These are phyloP conservation scores for Cucumis sativus DNA, from an alignment of 306 rosid genomes.

Conservation along the genomic window DNA sequence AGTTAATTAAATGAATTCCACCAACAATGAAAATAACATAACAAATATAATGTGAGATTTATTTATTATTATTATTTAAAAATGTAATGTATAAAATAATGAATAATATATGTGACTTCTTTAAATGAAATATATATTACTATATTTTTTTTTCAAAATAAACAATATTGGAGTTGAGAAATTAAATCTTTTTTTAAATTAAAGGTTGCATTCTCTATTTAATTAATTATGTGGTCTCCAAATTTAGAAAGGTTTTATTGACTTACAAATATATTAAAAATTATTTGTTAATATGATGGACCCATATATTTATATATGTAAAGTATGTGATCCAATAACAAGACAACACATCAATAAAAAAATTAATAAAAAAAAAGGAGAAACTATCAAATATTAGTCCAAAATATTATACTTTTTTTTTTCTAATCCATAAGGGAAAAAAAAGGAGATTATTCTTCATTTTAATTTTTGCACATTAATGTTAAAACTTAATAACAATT, in stretches of 20 bases:
- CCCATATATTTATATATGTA: background rate
- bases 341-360: background rate
- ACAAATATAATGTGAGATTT: background rate
- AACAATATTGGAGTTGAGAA: background rate
- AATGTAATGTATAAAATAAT: background rate
- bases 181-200: background rate
- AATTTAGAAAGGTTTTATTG: background rate
- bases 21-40: background rate
- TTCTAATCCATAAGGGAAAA: too few species aligned
- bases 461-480: too few species aligned
- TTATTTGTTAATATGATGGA: background rate
- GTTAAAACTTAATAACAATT: too few species aligned
- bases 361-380: too few species aligned
- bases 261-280: background rate
- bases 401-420: background rate
- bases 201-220: background rate
- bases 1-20: background rate
- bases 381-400: too few species aligned
- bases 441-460: too few species aligned
- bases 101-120: background rate
- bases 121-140: background rate
- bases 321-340: background rate
- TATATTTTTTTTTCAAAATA: background rate
- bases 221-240: background rate
- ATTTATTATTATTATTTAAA: too few species aligned